Percentiles rank a stretch among this genome's conserved stretches.
These are phyloP conservation scores for Mycena filopes DNA, from an alignment of 768 basidiomycete species.

Conservation along the genomic window DNA sequence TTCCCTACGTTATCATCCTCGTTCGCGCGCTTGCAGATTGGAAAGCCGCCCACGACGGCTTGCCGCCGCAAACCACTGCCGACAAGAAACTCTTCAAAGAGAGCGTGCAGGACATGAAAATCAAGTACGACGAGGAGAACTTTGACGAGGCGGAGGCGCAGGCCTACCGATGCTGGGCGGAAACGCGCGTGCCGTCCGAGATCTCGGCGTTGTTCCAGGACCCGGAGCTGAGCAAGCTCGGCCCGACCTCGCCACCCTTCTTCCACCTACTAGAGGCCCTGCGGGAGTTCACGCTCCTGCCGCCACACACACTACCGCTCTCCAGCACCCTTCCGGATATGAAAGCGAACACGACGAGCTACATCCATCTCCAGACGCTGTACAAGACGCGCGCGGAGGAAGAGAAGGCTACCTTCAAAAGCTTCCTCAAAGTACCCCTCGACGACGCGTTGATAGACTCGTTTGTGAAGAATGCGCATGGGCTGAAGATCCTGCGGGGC, in stretches of 20 bases:
- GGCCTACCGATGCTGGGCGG: conserved; percentile 83
- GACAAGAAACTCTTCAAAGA: conserved; percentile 87
- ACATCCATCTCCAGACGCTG: conserved; percentile 85
- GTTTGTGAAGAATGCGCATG: conserved; percentile 87
- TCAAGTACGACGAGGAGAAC: conserved; percentile 93
- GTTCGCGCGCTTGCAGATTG: conserved; percentile 86
- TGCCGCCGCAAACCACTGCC: conserved; percentile 62
- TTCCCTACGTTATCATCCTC: conserved; percentile 91
- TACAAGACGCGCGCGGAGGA: conserved; percentile 83
- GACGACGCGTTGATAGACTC: conserved; percentile 68
- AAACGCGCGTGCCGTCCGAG: conserved; percentile 71
- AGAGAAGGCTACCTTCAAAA: conserved; percentile 70
- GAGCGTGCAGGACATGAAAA: conserved; percentile 66
- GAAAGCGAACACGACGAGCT: conserved; percentile 88
- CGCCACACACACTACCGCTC: conserved; percentile 78
- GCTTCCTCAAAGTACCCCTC: conserved; percentile 56
- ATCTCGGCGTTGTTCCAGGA: conserved; percentile 73
- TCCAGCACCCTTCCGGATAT: conserved; percentile 93
- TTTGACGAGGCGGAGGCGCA: conserved; percentile 94
- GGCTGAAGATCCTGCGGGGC: conserved; percentile 72
- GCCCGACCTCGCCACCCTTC: conserved; percentile 70
- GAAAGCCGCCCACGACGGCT: conserved; percentile 80
- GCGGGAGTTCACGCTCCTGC: conserved; percentile 66
- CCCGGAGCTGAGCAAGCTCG: conserved; percentile 54
- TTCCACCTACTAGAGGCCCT: conserved; percentile 83